Conservation (phyloP, 1,284 basidiomycete species). For the Cutaneotrichosporon cutaneum region DNA sequence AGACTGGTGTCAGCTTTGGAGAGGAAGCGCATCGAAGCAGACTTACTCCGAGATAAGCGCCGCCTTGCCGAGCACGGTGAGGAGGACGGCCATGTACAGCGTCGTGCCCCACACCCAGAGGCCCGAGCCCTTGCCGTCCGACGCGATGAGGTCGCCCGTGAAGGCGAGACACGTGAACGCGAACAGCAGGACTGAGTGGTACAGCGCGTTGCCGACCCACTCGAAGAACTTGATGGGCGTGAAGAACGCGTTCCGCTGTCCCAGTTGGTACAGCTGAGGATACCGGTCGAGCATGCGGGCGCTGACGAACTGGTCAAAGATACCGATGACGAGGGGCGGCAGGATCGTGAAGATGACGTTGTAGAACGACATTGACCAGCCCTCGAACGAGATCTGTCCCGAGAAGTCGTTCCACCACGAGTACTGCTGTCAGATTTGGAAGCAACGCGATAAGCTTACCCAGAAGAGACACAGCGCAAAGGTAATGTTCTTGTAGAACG, state of each 20-base stretch:
- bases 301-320: slow-evolving; percentile 97
- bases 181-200: slow-evolving; percentile 84
- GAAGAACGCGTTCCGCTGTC: slow-evolving; percentile 90
- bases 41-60: slow-evolving; percentile 94
- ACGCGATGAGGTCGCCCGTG: slow-evolving; percentile 82
- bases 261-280: slow-evolving; percentile 91
- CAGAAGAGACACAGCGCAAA: slow-evolving; percentile 98
- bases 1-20: slow-evolving; percentile 58
- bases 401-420: slow-evolving; percentile 99
- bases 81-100: slow-evolving; percentile 84
- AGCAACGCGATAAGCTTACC: slow-evolving; percentile 61
- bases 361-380: slow-evolving; percentile 94
- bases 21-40: too few species aligned
- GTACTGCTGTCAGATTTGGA: slow-evolving; percentile 61
- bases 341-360: slow-evolving; percentile 92
- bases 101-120: slow-evolving; percentile 99
- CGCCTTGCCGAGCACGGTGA: slow-evolving; percentile 96
- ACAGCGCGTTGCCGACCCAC: slow-evolving; percentile 92
- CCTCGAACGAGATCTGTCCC: slow-evolving; percentile 96
- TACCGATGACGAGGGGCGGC: slow-evolving; percentile 93
- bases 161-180: slow-evolving; percentile 86
- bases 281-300: slow-evolving; percentile 95
- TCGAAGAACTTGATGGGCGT: slow-evolving; percentile 89
- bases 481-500: slow-evolving; percentile 95
- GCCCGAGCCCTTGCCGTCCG: slow-evolving; percentile 77